A percentile compares a stretch with the other conserved stretches of the same genome.
phyloP scores from a whole-genome alignment of 768 basidiomycete species.

The Boletus sp. region DNA sequence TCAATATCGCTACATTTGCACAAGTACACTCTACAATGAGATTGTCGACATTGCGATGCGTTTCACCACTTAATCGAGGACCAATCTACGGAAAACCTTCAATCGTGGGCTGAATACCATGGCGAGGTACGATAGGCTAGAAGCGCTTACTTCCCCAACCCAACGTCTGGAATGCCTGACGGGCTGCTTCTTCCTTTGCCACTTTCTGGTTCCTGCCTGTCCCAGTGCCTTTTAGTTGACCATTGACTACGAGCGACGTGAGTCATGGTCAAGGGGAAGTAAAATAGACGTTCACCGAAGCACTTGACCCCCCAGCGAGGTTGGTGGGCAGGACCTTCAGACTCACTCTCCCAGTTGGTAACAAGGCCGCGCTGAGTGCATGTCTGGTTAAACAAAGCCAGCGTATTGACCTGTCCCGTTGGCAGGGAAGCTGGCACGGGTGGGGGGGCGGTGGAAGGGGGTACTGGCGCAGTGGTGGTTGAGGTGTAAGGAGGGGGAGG shows the following conservation, averaged over 20 bases:
- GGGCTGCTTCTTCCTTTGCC: conserved; percentile 70
- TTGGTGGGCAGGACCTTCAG: conserved; percentile 49
- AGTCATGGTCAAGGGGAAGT: neutral
- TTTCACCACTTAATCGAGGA: neutral
- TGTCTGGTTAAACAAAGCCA: conserved; percentile 53
- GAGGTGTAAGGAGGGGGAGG: conserved; percentile 28
- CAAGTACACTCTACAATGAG: neutral
- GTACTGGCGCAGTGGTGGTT: conserved; percentile 7
- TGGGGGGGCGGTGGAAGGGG: conserved; percentile 18
- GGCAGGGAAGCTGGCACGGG: conserved; percentile 19
- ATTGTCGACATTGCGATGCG: neutral
- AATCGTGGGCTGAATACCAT: neutral
- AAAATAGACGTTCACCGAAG: conserved; percentile 38
- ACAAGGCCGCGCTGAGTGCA: conserved; percentile 43
- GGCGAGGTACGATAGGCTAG: neutral
- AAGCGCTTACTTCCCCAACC: conserved; percentile 44
- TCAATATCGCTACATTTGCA: conserved; percentile 1
- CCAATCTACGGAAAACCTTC: conserved; percentile 15
- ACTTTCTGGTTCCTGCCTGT: conserved; percentile 56
- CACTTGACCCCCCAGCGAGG: conserved; percentile 59
- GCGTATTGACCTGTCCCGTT: conserved; percentile 31
- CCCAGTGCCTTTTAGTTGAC: conserved; percentile 46
- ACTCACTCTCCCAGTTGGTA: conserved; percentile 47
- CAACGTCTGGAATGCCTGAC: conserved; percentile 49
- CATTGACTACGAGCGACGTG: conserved; percentile 43